Conservation (phyloP, 768 basidiomycete species). For the Russula brevipes region DNA sequence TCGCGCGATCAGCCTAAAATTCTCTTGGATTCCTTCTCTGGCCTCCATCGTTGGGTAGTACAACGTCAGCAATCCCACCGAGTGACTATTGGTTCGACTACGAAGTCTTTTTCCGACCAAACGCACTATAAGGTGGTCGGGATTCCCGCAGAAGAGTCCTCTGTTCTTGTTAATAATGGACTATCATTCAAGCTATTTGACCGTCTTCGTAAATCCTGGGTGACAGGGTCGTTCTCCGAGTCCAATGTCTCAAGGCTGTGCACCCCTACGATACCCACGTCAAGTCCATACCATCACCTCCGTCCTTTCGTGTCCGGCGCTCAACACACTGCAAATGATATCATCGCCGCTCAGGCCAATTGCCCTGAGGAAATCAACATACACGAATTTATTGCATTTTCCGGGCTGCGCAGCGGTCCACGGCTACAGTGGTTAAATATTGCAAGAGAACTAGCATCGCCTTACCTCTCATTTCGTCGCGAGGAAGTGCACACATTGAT, state of each 20-base stretch:
- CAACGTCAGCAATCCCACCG: neutral
- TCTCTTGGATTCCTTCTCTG: neutral
- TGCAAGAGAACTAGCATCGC: slow-evolving; percentile 38
- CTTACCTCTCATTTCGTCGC: slow-evolving; percentile 36
- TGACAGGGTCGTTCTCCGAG: neutral
- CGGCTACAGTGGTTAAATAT: slow-evolving; percentile 27
- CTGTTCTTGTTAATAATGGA: neutral
- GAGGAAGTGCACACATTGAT: slow-evolving; percentile 41
- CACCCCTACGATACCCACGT: neutral
- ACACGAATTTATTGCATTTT: slow-evolving; percentile 46
- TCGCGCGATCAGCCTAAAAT: neutral
- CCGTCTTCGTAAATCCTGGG: neutral
- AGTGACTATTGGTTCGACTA: slow-evolving; percentile 4
- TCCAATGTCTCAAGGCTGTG: neutral
- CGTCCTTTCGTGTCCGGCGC: neutral
- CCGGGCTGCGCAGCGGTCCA: slow-evolving; percentile 42
- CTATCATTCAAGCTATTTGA: neutral
- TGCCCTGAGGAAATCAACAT: slow-evolving; percentile 39
- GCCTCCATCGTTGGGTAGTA: neutral
- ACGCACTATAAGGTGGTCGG: neutral
- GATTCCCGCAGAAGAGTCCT: slow-evolving; percentile 4
- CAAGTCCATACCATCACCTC: slow-evolving; percentile 3
- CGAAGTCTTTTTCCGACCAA: slow-evolving; percentile 4
- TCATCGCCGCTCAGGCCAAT: slow-evolving; percentile 38
- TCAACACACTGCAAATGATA: slow-evolving; percentile 36